phyloP scores from a whole-genome alignment of 805 yeast genomes.

The Ogataea corticis region DNA sequence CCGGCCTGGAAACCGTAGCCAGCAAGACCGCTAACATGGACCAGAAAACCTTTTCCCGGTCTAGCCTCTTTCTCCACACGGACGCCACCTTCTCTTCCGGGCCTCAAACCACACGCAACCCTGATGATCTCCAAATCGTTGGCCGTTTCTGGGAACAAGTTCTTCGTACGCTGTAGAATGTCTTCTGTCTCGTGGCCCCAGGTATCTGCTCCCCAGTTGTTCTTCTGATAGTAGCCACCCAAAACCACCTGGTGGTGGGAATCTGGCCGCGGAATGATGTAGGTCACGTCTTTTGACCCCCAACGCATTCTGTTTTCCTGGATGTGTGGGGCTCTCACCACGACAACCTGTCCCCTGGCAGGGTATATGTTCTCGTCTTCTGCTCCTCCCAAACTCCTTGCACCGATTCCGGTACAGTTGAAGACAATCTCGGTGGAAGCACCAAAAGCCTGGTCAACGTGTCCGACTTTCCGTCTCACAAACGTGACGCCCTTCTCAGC shows the following conservation, averaged over 20 bases:
- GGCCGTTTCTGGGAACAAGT: conserved; percentile 49
- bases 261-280: conserved; percentile 70
- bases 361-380: conserved; percentile 64
- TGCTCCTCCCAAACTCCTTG: conserved; percentile 63
- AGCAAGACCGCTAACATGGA: conserved; percentile 74
- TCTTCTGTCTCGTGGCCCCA: conserved; percentile 49
- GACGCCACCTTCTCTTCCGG: conserved; percentile 73
- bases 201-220: conserved; percentile 63
- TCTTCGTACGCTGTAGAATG: conserved; percentile 50
- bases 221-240: conserved; percentile 73
- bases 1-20: conserved; percentile 72
- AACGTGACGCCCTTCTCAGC: conserved; percentile 52
- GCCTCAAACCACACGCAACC: conserved; percentile 74
- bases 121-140: conserved; percentile 52
- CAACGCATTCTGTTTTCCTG: conserved; percentile 57
- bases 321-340: conserved; percentile 68
- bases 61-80: conserved; percentile 59
- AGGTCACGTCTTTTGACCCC: conserved; percentile 64
- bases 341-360: conserved; percentile 78
- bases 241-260: conserved; percentile 66
- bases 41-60: conserved; percentile 42
- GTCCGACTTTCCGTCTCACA: conserved; percentile 44
- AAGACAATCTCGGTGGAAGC: conserved; percentile 49
- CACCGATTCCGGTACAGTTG: conserved; percentile 79
- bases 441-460: conserved; percentile 56